Evolutionary conservation across 78 protist species (phyloP), one percentile per base, ranked within the genome.

Genomic region (Emiliania huxleyi): DNA sequence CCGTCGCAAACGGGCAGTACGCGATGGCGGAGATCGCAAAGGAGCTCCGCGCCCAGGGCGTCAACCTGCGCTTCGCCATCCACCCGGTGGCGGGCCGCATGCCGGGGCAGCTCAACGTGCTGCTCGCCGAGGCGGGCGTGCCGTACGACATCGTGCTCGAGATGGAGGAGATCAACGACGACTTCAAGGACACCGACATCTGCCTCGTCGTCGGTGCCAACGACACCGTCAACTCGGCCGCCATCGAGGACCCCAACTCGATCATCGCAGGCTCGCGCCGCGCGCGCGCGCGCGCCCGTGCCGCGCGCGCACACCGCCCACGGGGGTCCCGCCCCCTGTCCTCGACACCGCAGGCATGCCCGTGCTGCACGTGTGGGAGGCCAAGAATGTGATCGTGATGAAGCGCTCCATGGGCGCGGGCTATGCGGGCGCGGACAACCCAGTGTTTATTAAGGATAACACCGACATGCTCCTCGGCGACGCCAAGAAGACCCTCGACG

Each of bases 201-300:
- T 48, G 69, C 12, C 75, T 96, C 43, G 97, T 96, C 44, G 96
- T 98, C 48, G 99, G 99, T 42, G 99, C 99, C 81, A 98, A 98
- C 95, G 99, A 99, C 95, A 99, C 99, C 22, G 96, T 99, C 91
- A 99, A 99, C 96, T 75, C 97, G 5, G 98, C 98, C 0, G 99
- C 99, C 1, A 52, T 90, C 22, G 99, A 98, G 29, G 99, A 98
- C 90, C 99, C 99, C 48, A 96, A 88, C 90, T 95, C 96, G 23
- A n/a, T 94, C 48, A 97, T 98, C 46, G 98, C 98, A n/a, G n/a
- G n/a, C n/a, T n/a, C n/a, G n/a, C n/a, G n/a, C n/a, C n/a, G n/a
- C n/a, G n/a, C n/a, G 2, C 98, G 99, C 40, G n/a, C n/a, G n/a
- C n/a, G n/a, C n/a, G 69, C 15, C 19, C n/a, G 15, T 55, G 69